These are phyloP conservation scores for Panaeolus papilionaceus DNA, from an alignment of 768 basidiomycete genomes.

Conservation along the genomic window DNA sequence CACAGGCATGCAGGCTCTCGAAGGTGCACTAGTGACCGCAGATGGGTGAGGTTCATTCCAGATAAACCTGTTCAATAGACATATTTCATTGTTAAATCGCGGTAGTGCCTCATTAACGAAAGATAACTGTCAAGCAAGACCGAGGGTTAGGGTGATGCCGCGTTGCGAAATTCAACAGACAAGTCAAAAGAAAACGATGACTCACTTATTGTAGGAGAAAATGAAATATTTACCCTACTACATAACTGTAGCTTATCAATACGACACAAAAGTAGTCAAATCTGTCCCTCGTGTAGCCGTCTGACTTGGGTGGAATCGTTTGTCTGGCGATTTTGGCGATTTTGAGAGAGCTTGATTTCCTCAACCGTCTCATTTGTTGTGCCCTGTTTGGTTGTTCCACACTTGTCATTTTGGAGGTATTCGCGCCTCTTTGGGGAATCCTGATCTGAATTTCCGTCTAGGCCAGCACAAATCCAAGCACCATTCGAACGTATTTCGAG, in stretches of 20 bases:
- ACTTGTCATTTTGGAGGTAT: neutral
- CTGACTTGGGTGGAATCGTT: neutral
- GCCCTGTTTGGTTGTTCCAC: neutral
- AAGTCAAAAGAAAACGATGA: neutral
- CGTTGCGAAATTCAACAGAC: neutral
- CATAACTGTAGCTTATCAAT: too few species aligned
- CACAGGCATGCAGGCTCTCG: too few species aligned
- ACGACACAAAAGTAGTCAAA: neutral
- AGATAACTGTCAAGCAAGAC: neutral
- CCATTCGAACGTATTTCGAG: neutral
- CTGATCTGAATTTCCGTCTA: neutral
- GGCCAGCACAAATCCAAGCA: neutral
- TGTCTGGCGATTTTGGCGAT: neutral
- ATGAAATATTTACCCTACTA: neutral
- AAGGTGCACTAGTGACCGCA: too few species aligned
- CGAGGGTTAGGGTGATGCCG: neutral
- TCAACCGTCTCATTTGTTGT: neutral
- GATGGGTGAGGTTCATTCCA: neutral
- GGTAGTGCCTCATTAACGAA: neutral
- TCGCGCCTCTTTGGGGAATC: neutral
- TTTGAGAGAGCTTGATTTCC: neutral
- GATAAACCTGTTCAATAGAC: neutral
- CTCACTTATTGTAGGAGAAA: neutral
- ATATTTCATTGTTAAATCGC: neutral
- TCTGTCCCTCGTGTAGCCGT: neutral